A percentile compares a stretch with the other conserved stretches of the same genome.
Evolutionary conservation across 202 grass and related monocot species (phyloP).

Genomic region (Panicum hallii): DNA sequence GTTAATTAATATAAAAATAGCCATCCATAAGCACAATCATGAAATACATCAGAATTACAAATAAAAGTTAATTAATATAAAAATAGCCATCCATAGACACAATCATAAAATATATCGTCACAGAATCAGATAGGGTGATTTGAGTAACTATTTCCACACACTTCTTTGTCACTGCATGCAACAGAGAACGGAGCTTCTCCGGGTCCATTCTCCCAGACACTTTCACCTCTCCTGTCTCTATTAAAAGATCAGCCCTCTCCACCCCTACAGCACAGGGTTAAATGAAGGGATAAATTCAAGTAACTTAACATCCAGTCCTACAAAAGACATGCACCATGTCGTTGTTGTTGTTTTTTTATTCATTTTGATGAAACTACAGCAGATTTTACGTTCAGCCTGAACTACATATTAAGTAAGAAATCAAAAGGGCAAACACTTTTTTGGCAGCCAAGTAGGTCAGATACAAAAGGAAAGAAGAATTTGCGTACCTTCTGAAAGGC

Average conservation of each 20-base stretch:
- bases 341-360: no score
- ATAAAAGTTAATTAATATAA: no score
- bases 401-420: background rate
- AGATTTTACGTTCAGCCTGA: background rate
- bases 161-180: slow-evolving; percentile 40
- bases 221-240: slow-evolving; percentile 38
- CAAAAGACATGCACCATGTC: background rate
- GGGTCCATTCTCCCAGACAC: slow-evolving; percentile 28
- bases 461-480: background rate
- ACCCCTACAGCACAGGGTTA: slow-evolving; percentile 36
- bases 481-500: slow-evolving; percentile 39
- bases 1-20: no score
- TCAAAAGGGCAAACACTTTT: background rate
- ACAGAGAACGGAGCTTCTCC: slow-evolving; percentile 28
- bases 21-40: no score
- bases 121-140: background rate
- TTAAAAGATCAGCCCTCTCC: slow-evolving; percentile 36
- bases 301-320: background rate
- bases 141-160: slow-evolving; percentile 27
- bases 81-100: no score
- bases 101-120: no score
- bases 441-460: background rate
- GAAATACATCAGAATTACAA: no score
- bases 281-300: background rate
- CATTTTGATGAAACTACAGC: background rate